Evolutionary conservation across 768 basidiomycete species (phyloP).

Genomic region (Rubroboletus satanas): DNA sequence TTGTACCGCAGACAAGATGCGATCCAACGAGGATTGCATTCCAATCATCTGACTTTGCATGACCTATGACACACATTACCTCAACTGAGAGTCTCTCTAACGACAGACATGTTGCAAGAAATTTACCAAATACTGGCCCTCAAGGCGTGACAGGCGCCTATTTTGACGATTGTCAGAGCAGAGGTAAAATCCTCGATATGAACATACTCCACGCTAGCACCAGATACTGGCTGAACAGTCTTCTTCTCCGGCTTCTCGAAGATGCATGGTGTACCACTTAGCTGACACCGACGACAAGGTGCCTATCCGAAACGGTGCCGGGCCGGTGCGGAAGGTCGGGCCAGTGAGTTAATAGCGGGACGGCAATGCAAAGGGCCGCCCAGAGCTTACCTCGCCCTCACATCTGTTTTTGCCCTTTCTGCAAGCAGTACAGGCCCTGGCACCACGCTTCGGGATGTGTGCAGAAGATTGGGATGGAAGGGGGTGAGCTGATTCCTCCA

Average conservation of each 20-base stretch:
- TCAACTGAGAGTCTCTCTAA: not conserved
- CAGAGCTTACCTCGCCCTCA: slow-evolving; percentile 74
- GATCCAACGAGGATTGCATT: slow-evolving; percentile 85
- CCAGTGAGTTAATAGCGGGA: slow-evolving; percentile 52
- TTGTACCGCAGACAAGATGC: slow-evolving; percentile 70
- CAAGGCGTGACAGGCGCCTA: slow-evolving; percentile 79
- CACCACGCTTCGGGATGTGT: slow-evolving; percentile 89
- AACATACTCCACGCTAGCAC: slow-evolving; percentile 70
- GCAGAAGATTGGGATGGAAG: slow-evolving; percentile 32
- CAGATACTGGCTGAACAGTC: slow-evolving; percentile 53
- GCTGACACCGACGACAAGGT: slow-evolving; percentile 86
- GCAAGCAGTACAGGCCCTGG: slow-evolving; percentile 83
- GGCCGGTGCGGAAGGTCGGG: slow-evolving; percentile 72
- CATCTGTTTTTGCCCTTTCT: slow-evolving; percentile 92
- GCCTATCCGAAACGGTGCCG: slow-evolving; percentile 60
- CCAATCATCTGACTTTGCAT: slow-evolving; percentile 95
- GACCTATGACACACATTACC: slow-evolving; percentile 43
- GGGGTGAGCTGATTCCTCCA: slow-evolving; percentile 30
- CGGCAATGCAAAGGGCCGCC: slow-evolving; percentile 35
- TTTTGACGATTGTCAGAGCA: slow-evolving; percentile 21
- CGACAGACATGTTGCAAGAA: slow-evolving; percentile 1
- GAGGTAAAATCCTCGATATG: not conserved
- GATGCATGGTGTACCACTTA: slow-evolving; percentile 73
- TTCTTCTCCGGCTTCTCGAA: slow-evolving; percentile 95
- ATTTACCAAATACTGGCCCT: slow-evolving; percentile 77